Conservation (phyloP, 441 rosid species). For the Erodium moschatum region DNA sequence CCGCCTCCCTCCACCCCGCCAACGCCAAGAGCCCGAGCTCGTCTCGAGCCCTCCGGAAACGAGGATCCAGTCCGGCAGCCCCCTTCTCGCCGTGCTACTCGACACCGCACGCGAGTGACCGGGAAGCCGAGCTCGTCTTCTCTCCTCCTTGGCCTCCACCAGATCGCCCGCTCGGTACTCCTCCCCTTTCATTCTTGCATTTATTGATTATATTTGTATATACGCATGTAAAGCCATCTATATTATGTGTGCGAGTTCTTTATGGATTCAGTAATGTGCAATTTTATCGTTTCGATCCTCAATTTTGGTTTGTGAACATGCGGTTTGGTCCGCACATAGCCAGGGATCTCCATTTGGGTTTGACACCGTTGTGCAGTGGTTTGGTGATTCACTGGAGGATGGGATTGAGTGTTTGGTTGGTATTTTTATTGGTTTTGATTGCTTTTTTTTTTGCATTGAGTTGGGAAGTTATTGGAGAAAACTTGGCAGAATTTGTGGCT, state of each 20-base stretch:
- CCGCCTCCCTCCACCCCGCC: too few species aligned
- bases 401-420: background rate
- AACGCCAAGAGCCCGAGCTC: too few species aligned
- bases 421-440: background rate
- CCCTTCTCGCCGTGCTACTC: too few species aligned
- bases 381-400: background rate
- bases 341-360: background rate
- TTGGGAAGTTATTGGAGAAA: background rate
- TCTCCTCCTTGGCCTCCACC: conserved; percentile 38
- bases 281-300: background rate
- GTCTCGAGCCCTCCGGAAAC: too few species aligned
- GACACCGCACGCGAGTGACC: too few species aligned
- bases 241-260: background rate
- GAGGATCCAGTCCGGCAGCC: too few species aligned
- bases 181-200: conserved; percentile 1
- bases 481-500: background rate
- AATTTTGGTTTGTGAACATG: background rate
- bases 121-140: conserved; percentile 57
- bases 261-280: background rate
- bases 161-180: conserved; percentile 48
- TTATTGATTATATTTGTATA: background rate
- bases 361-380: background rate
- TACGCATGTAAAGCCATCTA: background rate
- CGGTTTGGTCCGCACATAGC: conserved; percentile 1
- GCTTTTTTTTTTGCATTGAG: background rate